A percentile compares a stretch with the other conserved stretches of the same genome.
These are phyloP conservation scores for Capniomyces stellatus DNA, from an alignment of 371 early-diverging fungal genomes.

Conservation along the genomic window DNA sequence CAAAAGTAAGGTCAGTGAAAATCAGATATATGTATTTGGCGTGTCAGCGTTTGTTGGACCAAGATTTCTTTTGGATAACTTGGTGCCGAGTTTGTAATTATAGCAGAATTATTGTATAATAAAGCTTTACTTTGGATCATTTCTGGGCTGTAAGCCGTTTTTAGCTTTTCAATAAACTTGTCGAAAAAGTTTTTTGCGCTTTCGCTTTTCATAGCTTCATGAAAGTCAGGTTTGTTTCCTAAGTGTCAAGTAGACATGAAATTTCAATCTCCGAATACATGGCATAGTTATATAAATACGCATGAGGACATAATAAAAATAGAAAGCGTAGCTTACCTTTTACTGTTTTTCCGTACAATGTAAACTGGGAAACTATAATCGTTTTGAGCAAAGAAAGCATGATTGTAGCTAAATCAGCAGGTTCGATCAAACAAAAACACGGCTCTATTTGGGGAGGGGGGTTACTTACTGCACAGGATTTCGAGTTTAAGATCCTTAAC, in stretches of 20 bases:
- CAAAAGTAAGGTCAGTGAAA: no score
- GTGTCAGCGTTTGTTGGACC: no score
- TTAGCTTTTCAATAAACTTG: constrained; percentile 45
- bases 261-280: neutral
- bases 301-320: neutral
- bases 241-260: constrained; percentile 3
- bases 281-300: no score
- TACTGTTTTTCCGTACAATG: constrained; percentile 48
- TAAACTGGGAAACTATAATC: constrained; percentile 63
- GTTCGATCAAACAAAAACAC: neutral
- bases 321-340: constrained; percentile 32
- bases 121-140: constrained; percentile 33
- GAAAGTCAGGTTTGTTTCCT: constrained; percentile 79
- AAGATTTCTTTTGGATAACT: no score
- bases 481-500: constrained; percentile 49
- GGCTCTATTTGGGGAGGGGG: neutral
- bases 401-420: neutral
- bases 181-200: constrained; percentile 48
- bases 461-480: constrained; percentile 49
- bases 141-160: constrained; percentile 35
- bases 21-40: no score
- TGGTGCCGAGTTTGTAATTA: no score
- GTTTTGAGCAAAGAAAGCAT: neutral
- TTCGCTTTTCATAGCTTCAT: constrained; percentile 56
- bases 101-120: no score